phyloP scores from a whole-genome alignment of 164 flowering plant species.

The Stephania yunnanensis region DNA sequence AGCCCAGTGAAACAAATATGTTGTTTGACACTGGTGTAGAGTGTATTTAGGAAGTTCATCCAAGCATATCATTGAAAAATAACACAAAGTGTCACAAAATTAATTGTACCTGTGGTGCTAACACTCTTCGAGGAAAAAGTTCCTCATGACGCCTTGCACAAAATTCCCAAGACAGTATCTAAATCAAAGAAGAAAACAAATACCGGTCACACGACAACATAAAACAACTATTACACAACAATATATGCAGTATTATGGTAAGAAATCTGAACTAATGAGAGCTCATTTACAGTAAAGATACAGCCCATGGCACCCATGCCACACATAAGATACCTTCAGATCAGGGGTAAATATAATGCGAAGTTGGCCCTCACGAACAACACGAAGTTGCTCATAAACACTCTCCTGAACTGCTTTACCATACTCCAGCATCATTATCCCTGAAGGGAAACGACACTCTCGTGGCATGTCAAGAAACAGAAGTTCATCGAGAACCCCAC shows the following conservation, averaged over 20 bases:
- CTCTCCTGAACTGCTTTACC: slow-evolving; percentile 95
- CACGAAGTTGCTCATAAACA: slow-evolving; percentile 91
- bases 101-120: slow-evolving; percentile 77
- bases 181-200: slow-evolving; percentile 7
- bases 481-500: slow-evolving; percentile 95
- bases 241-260: background rate
- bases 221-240: background rate
- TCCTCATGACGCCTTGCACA: slow-evolving; percentile 98
- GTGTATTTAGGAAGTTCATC: background rate
- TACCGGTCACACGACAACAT: background rate
- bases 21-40: background rate
- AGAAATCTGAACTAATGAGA: background rate
- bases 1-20: background rate
- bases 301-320: background rate
- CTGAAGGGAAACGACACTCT: slow-evolving; percentile 69
- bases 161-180: slow-evolving; percentile 97
- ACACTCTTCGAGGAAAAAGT: slow-evolving; percentile 77
- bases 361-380: slow-evolving; percentile 94
- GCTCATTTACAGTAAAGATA: background rate
- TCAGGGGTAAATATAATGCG: slow-evolving; percentile 78
- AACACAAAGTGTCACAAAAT: slow-evolving; percentile 1
- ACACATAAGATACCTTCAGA: slow-evolving; percentile 48
- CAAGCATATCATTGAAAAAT: background rate
- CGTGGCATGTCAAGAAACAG: slow-evolving; percentile 83
- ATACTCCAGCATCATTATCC: slow-evolving; percentile 88